Conservation (phyloP, 2,329 filamentous ascomycete species). For the Fusarium veterinarium region DNA sequence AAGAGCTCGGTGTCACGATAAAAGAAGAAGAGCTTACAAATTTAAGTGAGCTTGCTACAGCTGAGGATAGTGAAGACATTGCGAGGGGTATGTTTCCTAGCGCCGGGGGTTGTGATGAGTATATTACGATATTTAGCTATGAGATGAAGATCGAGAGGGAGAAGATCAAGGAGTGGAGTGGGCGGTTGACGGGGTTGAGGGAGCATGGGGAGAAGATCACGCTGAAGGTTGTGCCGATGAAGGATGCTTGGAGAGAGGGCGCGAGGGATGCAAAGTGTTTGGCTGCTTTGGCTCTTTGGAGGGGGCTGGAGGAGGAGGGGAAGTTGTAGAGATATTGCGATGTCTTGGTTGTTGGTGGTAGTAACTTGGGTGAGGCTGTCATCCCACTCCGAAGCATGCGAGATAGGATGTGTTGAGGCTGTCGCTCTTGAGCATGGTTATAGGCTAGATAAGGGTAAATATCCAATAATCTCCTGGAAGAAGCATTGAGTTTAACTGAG, state of each 20-base stretch:
- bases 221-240: constrained; percentile 67
- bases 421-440: not conserved
- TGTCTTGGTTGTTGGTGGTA: not conserved
- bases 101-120: constrained; percentile 70
- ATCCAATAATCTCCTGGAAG: not conserved
- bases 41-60: constrained; percentile 62
- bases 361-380: not conserved
- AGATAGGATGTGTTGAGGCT: not conserved
- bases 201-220: constrained; percentile 71
- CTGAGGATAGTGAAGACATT: constrained; percentile 50
- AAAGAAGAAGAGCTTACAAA: constrained; percentile 59
- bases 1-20: constrained; percentile 69
- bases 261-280: constrained; percentile 70
- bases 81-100: constrained; percentile 67
- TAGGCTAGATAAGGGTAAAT: not conserved
- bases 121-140: constrained; percentile 67
- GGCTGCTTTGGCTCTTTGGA: constrained; percentile 68
- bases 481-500: not conserved
- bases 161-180: constrained; percentile 66
- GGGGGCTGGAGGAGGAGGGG: constrained; percentile 63
- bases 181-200: constrained; percentile 67
- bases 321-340: constrained; percentile 43
- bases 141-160: constrained; percentile 63
- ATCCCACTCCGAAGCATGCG: not conserved
- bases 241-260: constrained; percentile 68